phyloP scores from a whole-genome alignment of 768 basidiomycete genomes.

The Phylloporus sp. region DNA sequence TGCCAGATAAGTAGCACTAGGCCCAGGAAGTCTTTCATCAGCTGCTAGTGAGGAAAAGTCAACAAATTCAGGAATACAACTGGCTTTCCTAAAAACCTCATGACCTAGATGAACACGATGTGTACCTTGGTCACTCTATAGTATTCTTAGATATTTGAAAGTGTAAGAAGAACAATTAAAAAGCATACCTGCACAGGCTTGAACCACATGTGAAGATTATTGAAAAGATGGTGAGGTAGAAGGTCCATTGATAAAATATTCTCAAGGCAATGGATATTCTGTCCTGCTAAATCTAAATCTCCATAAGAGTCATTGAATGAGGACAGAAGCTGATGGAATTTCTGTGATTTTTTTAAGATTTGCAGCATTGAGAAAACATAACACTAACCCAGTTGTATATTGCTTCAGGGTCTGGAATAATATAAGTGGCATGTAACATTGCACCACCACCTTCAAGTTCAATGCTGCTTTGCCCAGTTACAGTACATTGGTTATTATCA shows the following conservation, averaged over 20 bases:
- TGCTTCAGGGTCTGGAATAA: slow-evolving; percentile 1
- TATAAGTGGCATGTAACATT: not conserved
- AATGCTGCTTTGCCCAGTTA: not conserved
- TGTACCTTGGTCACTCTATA: not conserved
- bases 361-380: not conserved
- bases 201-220: not conserved
- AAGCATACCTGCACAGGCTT: not conserved
- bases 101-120: not conserved
- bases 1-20: not conserved
- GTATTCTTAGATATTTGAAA: too few relatives aligned
- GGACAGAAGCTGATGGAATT: not conserved
- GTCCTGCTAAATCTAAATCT: not conserved
- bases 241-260: not conserved
- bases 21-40: not conserved
- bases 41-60: not conserved
- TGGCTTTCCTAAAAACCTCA: not conserved
- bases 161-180: too few relatives aligned
- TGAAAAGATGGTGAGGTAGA: not conserved
- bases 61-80: not conserved
- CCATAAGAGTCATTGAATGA: not conserved
- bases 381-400: too few relatives aligned
- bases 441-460: not conserved
- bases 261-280: not conserved
- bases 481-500: not conserved
- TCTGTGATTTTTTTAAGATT: not conserved